phyloP scores from a whole-genome alignment of 768 basidiomycete species.

The Naganishia vishniacii region DNA sequence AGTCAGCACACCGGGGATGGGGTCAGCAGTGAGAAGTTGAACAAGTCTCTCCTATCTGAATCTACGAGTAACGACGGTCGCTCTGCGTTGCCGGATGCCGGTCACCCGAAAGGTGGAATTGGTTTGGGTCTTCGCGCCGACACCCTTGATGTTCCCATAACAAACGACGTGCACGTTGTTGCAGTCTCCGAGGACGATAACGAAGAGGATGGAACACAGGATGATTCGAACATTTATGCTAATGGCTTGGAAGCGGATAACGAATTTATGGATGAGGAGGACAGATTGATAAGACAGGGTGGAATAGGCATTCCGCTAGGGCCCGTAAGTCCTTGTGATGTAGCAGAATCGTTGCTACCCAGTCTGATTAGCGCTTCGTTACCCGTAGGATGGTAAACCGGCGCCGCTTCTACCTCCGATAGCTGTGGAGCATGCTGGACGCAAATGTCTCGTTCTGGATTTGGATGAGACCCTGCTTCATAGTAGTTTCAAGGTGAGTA shows the following conservation, averaged over 20 bases:
- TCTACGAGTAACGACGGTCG: not conserved
- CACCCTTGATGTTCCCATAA: conserved; percentile 62
- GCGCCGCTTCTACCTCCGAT: conserved; percentile 83
- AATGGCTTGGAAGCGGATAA: conserved; percentile 41
- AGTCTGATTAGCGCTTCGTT: not conserved
- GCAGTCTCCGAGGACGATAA: conserved; percentile 64
- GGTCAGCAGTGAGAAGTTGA: conserved; percentile 35
- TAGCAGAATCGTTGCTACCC: not conserved
- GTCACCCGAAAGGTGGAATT: conserved; percentile 18
- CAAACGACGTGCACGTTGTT: conserved; percentile 63
- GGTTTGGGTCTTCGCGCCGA: conserved; percentile 65
- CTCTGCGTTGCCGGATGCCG: not conserved
- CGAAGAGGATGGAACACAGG: conserved; percentile 20
- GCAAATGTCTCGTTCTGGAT: conserved; percentile 94
- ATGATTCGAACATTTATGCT: conserved; percentile 30
- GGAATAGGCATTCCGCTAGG: conserved; percentile 93
- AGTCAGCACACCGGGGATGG: conserved; percentile 32
- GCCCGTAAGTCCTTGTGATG: conserved; percentile 58
- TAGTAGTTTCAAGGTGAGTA: conserved; percentile 88
- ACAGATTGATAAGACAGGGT: conserved; percentile 77
- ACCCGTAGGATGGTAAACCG: conserved; percentile 70
- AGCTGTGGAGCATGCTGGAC: conserved; percentile 68
- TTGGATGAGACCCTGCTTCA: conserved; percentile 95
- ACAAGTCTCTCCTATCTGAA: conserved; percentile 26
- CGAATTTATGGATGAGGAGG: conserved; percentile 72